These are phyloP conservation scores for Malassezia restricta DNA, from an alignment of 1,284 basidiomycete species.

Conservation along the genomic window DNA sequence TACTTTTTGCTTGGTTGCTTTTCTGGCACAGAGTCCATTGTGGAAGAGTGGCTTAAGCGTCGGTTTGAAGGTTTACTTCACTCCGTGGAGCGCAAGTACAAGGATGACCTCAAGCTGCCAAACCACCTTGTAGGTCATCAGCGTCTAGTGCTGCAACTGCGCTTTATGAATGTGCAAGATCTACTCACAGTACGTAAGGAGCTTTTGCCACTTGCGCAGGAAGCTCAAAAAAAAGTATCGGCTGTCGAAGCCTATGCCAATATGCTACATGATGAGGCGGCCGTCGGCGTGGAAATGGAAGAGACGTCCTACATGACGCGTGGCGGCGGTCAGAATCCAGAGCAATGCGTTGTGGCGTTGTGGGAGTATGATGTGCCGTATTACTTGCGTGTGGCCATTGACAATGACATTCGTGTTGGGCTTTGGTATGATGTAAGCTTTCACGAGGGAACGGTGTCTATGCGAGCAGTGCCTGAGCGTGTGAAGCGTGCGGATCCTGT, in stretches of 20 bases:
- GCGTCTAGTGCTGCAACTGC: slow-evolving; percentile 73
- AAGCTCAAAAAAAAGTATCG: slow-evolving; percentile 82
- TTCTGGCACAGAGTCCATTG: slow-evolving; percentile 70
- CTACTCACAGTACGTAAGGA: slow-evolving; percentile 77
- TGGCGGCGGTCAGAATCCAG: slow-evolving; percentile 55
- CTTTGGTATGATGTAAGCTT: slow-evolving; percentile 85
- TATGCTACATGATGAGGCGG: slow-evolving; percentile 57
- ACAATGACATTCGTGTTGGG: slow-evolving; percentile 92
- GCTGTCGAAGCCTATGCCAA: slow-evolving; percentile 97
- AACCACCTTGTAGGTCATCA: slow-evolving; percentile 90
- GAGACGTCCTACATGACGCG: slow-evolving; percentile 13
- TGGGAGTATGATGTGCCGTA: slow-evolving; percentile 96
- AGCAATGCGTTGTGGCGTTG: slow-evolving; percentile 82
- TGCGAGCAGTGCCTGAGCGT: slow-evolving; percentile 63
- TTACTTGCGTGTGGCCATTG: slow-evolving; percentile 93
- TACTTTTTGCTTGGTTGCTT: slow-evolving; percentile 81
- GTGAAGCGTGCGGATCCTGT: slow-evolving; percentile 98
- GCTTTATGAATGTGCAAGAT: slow-evolving; percentile 84
- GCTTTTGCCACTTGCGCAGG: slow-evolving; percentile 72
- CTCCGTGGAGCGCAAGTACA: slow-evolving; percentile 62
- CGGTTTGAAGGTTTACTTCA: slow-evolving; percentile 77
- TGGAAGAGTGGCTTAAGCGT: slow-evolving; percentile 93
- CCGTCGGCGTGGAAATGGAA: slow-evolving; percentile 25
- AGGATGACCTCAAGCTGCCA: slow-evolving; percentile 87
- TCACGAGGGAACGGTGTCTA: slow-evolving; percentile 64